phyloP scores from a whole-genome alignment of 768 basidiomycete species.

The Kwoniella heveanensis region DNA sequence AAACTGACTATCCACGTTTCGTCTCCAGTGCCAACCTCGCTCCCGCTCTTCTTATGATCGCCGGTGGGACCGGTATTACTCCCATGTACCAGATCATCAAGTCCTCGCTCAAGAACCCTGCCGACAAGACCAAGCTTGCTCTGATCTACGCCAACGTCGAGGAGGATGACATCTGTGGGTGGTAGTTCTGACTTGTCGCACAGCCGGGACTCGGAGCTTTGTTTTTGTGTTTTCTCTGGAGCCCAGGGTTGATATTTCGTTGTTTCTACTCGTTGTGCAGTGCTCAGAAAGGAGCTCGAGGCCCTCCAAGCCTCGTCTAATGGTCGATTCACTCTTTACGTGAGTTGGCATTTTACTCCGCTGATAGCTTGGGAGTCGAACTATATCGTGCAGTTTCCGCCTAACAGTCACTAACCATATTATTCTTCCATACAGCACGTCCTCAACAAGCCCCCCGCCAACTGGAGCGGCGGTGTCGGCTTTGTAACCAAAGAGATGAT shows the following conservation, averaged over 20 bases:
- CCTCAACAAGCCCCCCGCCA: conserved; percentile 85
- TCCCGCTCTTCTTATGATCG: conserved; percentile 90
- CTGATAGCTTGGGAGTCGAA: not conserved
- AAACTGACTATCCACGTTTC: no score
- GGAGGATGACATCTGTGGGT: conserved; percentile 74
- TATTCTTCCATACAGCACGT: conserved; percentile 65
- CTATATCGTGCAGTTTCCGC: no score
- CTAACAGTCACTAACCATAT: no score
- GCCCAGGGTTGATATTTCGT: no score
- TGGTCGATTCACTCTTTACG: conserved; percentile 71
- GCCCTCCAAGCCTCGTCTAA: conserved; percentile 68
- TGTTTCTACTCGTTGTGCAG: conserved; percentile 21
- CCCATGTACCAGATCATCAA: conserved; percentile 99
- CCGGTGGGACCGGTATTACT: conserved; percentile 96
- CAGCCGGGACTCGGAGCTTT: no score
- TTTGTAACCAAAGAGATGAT: conserved; percentile 94
- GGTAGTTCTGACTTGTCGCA: not conserved
- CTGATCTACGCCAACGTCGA: conserved; percentile 98
- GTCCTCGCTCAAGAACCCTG: conserved; percentile 85
- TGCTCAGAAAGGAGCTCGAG: conserved; percentile 85
- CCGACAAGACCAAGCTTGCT: conserved; percentile 75
- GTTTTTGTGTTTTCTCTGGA: no score
- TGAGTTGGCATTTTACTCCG: conserved; percentile 22
- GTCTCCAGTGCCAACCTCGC: conserved; percentile 66
- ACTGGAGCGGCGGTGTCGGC: conserved; percentile 85